These are phyloP conservation scores for Tolypocladium pustulatum DNA, from an alignment of 2,329 filamentous ascomycete genomes.

Conservation along the genomic window DNA sequence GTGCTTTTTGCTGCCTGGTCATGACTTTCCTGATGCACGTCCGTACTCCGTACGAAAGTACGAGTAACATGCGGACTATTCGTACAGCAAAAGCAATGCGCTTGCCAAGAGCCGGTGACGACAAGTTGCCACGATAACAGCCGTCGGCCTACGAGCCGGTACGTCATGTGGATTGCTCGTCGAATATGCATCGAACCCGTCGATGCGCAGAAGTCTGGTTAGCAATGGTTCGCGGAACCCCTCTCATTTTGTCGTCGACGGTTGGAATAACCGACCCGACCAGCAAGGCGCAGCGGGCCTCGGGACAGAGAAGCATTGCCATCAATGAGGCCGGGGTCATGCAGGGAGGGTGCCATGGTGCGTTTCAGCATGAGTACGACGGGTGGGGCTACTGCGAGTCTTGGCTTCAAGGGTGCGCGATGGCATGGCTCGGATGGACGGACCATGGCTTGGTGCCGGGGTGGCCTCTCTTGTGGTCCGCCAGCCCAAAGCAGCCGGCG, in stretches of 20 bases:
- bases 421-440: neutral
- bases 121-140: too few species aligned
- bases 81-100: neutral
- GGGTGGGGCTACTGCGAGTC: neutral
- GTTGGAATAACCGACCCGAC: neutral
- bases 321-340: neutral
- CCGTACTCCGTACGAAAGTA: too few species aligned
- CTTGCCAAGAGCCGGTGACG: neutral
- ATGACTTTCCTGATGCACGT: too few species aligned
- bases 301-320: neutral
- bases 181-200: neutral
- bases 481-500: neutral
- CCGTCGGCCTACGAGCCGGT: neutral
- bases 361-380: constrained; percentile 2
- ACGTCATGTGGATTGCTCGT: neutral
- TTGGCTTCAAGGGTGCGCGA: neutral
- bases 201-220: neutral
- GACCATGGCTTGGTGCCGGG: neutral
- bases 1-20: too few species aligned
- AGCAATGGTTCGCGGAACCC: neutral
- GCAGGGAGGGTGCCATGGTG: neutral
- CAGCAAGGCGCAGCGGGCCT: neutral
- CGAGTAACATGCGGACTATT: too few species aligned
- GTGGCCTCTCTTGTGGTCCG: neutral
- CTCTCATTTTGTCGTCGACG: neutral